phyloP scores from a whole-genome alignment of 805 yeast species.

The Candida boleticola region DNA sequence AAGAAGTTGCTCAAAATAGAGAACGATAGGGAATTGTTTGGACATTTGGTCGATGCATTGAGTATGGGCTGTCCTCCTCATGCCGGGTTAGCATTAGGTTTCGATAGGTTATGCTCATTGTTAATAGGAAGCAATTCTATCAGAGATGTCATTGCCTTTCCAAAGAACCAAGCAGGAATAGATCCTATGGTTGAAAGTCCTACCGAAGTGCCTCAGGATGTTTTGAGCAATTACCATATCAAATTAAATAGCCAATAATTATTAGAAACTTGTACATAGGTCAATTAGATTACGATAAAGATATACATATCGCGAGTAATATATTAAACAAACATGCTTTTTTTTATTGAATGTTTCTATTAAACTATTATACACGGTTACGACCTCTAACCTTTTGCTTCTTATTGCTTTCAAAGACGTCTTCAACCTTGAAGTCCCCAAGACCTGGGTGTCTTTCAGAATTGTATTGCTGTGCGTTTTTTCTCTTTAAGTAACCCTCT shows the following conservation, averaged over 20 bases:
- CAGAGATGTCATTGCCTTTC: slow-evolving; percentile 93
- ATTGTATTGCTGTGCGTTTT: not conserved
- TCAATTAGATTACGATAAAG: too few relatives aligned
- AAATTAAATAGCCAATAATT: slow-evolving; percentile 2
- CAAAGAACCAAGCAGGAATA: slow-evolving; percentile 84
- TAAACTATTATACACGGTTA: slow-evolving; percentile 2
- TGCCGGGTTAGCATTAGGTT: slow-evolving; percentile 95
- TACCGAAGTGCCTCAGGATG: slow-evolving; percentile 50
- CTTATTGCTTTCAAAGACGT: slow-evolving; percentile 3
- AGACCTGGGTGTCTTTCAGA: not conserved
- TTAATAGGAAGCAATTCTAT: slow-evolving; percentile 72
- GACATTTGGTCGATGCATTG: slow-evolving; percentile 80
- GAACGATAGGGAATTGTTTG: slow-evolving; percentile 66
- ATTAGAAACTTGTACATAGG: slow-evolving; percentile 2
- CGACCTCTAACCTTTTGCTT: slow-evolving; percentile 7
- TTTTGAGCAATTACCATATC: slow-evolving; percentile 56
- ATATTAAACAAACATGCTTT: not conserved
- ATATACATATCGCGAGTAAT: not conserved
- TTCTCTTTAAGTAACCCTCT: slow-evolving; percentile 17
- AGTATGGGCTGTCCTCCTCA: slow-evolving; percentile 97
- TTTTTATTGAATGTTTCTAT: not conserved
- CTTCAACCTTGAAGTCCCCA: slow-evolving; percentile 3
- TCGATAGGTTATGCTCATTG: slow-evolving; percentile 93
- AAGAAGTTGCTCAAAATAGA: slow-evolving; percentile 57
- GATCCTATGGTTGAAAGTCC: slow-evolving; percentile 92